phyloP scores from a whole-genome alignment of 495 filamentous ascomycete species.

The Neurospora pannonica region DNA sequence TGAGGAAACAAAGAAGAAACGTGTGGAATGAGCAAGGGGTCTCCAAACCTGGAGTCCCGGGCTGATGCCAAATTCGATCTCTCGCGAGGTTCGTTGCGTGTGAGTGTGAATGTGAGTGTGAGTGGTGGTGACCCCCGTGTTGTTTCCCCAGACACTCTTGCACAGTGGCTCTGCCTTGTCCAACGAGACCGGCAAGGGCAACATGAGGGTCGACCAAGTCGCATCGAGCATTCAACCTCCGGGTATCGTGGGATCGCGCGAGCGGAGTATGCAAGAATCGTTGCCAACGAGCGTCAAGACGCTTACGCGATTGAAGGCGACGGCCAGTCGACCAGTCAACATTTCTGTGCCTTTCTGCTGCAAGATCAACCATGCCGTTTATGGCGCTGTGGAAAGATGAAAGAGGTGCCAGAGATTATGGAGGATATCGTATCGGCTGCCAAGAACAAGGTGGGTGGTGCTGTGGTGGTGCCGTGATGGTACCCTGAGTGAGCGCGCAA shows the following conservation, averaged over 20 bases:
- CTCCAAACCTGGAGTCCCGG: not conserved
- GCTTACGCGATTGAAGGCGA: not conserved
- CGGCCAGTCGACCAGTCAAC: not conserved
- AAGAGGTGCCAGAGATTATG: not conserved
- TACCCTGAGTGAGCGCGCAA: not conserved
- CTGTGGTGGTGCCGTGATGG: not conserved
- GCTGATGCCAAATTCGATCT: not conserved
- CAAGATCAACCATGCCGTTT: not conserved
- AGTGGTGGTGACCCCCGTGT: not conserved
- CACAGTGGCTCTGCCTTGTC: not conserved
- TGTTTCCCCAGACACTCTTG: not conserved
- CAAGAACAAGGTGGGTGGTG: not conserved
- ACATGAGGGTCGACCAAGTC: not conserved
- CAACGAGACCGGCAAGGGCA: not conserved
- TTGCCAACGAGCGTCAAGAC: not conserved
- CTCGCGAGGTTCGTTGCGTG: not conserved
- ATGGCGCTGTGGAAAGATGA: not conserved
- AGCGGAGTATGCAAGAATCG: not conserved
- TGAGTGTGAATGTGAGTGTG: not conserved
- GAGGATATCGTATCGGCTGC: not conserved
- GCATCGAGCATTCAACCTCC: not conserved
- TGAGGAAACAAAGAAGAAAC: not conserved
- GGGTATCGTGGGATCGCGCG: not conserved
- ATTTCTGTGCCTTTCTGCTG: not conserved
- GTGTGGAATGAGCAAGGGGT: not conserved